Evolutionary conservation across 2,329 filamentous ascomycete genomes (phyloP), one percentile per base, ranked within the genome.

Genomic region (Ceratocystis smalleyi): DNA sequence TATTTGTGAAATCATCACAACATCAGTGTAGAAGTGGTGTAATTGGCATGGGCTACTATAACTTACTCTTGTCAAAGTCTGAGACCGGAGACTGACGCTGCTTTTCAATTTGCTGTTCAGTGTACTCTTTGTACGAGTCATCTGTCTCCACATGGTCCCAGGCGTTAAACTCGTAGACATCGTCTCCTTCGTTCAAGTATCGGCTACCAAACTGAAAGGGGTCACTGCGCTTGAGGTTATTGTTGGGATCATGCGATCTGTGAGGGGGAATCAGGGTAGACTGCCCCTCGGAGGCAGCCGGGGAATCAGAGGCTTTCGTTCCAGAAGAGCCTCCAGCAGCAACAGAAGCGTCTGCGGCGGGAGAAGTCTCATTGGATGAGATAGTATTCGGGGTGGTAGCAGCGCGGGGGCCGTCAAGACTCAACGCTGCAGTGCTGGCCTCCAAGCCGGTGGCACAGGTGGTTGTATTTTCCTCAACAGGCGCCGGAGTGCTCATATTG

Each of bases 91-190:
- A 81, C 70, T 87, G 83, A 68, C 91, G 85, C 77, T 99, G 94
- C 76, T 87, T 87, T 59, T 83, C 82, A 72, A 88, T 92, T 76
- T 97, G 94, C 71, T 85, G 77, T 75, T 91, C 84, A 67, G 91
- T 86, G 74, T 94, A 96, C 72, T 88, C 83, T 72, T 87, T 86
- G 79, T 96, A 97, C 49, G 85, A 81, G 70, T 89, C 84, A 76
- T 97, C 92, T 73, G 91, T 91, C 75, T 92, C 87, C 72, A 97
- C 94, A 73, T 99, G 92, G 74, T 99, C 94, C 94, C 94, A 99
- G 45, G 94, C 94, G 75, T 99, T 99, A 83, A 94, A 96, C 74
- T 95, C 88, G 76, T 92, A 99, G 71, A 95, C 89, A 73, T 97
- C 82, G 76, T 96, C 91, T 72, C 85, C 83, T 73, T 92, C 81